These are phyloP conservation scores for Pythium rhizo-oryzae DNA, from an alignment of 352 stramenopile species.

Conservation along the genomic window DNA sequence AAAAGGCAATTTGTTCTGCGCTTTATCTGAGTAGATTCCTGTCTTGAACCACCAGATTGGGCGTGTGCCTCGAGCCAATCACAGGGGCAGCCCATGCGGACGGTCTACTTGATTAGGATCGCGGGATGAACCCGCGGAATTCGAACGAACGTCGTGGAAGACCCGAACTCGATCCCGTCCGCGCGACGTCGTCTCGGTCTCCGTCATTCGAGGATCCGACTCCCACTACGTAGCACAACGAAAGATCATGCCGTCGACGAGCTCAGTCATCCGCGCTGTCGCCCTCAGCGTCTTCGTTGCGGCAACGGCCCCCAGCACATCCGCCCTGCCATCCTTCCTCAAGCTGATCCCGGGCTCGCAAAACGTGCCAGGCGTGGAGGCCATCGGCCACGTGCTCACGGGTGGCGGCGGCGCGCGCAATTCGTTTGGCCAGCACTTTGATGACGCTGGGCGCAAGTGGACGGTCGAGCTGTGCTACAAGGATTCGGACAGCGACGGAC, in stretches of 20 bases:
- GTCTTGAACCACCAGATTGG: neutral
- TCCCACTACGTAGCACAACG: too few relatives aligned
- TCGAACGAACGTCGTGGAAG: too few relatives aligned
- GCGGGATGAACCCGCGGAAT: too few relatives aligned
- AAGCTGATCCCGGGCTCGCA: slow-evolving; percentile 16
- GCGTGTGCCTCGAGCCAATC: slow-evolving; percentile 7
- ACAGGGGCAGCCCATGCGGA: too few relatives aligned
- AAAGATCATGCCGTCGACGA: too few relatives aligned
- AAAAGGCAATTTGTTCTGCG: too few relatives aligned
- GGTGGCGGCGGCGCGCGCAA: slow-evolving; percentile 32
- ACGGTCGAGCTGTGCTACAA: slow-evolving; percentile 36
- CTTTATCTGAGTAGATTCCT: too few relatives aligned
- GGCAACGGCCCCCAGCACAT: neutral
- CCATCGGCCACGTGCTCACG: slow-evolving; percentile 36
- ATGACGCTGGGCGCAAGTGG: slow-evolving; percentile 23
- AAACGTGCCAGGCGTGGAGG: slow-evolving; percentile 23
- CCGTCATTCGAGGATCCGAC: too few relatives aligned
- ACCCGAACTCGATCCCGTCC: too few relatives aligned
- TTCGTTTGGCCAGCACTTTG: slow-evolving; percentile 36
- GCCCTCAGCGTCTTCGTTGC: neutral
- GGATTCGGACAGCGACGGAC: slow-evolving; percentile 34
- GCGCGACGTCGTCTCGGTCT: too few relatives aligned
- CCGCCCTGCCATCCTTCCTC: slow-evolving; percentile 10
- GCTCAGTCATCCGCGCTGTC: too few relatives aligned
- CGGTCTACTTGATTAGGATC: slow-evolving; percentile 6